Percentiles rank a stretch among this genome's conserved stretches.
These are phyloP conservation scores for Penicillium paneum DNA, from an alignment of 2,329 filamentous ascomycete species.

Conservation along the genomic window DNA sequence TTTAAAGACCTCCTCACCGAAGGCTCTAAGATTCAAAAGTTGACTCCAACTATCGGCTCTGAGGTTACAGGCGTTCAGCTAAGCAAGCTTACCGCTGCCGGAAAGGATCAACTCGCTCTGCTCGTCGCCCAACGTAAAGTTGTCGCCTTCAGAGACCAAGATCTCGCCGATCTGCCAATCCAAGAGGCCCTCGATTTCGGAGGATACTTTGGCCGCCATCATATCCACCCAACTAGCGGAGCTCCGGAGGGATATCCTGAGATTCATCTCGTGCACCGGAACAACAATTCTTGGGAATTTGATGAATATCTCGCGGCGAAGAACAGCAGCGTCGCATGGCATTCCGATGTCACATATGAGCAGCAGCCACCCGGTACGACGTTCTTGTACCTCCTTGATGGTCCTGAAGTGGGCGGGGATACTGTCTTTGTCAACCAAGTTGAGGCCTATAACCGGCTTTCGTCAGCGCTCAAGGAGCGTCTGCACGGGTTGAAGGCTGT, in stretches of 20 bases:
- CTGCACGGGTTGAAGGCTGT: constrained; percentile 74
- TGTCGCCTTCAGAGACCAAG: constrained; percentile 52
- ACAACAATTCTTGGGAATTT: constrained; percentile 57
- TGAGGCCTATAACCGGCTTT: constrained; percentile 75
- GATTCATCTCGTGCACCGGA: constrained; percentile 72
- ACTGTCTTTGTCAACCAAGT: constrained; percentile 75
- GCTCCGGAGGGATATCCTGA: constrained; percentile 68
- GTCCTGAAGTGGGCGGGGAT: constrained; percentile 72
- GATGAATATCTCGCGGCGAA: constrained; percentile 62
- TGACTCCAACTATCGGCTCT: constrained; percentile 35
- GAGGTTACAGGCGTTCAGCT: constrained; percentile 36
- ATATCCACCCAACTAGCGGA: constrained; percentile 73
- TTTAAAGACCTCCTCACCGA: constrained; percentile 42
- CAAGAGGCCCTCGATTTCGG: constrained; percentile 65
- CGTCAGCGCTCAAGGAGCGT: constrained; percentile 70
- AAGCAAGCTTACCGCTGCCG: constrained; percentile 27
- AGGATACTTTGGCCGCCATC: constrained; percentile 71
- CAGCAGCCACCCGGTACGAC: constrained; percentile 84
- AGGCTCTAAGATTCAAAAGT: constrained; percentile 24
- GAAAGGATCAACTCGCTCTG: constrained; percentile 34
- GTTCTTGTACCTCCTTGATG: constrained; percentile 79
- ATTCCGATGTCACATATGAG: constrained; percentile 83
- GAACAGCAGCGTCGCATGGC: constrained; percentile 78
- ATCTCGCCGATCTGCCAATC: constrained; percentile 66
- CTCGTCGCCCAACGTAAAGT: constrained; percentile 37